Conservation (phyloP, 768 basidiomycete genomes). For the Hydnomerulius pinastri region DNA sequence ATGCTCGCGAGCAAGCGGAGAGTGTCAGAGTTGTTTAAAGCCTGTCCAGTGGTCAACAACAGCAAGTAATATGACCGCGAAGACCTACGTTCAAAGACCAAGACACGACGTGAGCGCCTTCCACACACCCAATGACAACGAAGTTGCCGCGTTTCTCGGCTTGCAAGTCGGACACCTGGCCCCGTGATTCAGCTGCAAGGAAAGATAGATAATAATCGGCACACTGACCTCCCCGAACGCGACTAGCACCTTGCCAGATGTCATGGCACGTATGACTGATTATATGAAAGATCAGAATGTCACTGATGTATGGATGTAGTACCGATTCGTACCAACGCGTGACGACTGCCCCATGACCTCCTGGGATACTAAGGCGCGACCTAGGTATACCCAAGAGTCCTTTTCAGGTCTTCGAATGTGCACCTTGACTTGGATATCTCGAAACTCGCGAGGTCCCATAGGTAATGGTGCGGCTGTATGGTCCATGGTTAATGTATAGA, state of each 20-base stretch:
- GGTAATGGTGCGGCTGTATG: constrained; percentile 25
- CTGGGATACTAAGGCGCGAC: constrained; percentile 74
- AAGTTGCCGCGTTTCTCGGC: constrained; percentile 89
- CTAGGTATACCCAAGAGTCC: constrained; percentile 82
- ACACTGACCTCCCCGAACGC: constrained; percentile 68
- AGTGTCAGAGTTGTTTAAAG: constrained; percentile 81
- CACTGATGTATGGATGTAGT: background rate
- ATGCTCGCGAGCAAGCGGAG: constrained; percentile 80
- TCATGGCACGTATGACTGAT: constrained; percentile 44
- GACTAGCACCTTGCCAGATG: constrained; percentile 67
- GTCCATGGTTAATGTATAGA: background rate
- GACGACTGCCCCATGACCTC: constrained; percentile 76
- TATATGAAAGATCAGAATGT: constrained; percentile 9
- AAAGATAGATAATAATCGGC: background rate
- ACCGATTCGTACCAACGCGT: constrained; percentile 65
- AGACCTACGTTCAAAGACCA: constrained; percentile 79
- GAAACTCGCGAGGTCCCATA: constrained; percentile 53
- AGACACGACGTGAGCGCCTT: constrained; percentile 71
- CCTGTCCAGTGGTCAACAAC: constrained; percentile 43
- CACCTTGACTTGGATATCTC: constrained; percentile 82
- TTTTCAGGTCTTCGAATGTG: constrained; percentile 78
- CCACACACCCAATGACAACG: constrained; percentile 79
- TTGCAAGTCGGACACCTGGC: constrained; percentile 67
- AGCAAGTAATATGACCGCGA: constrained; percentile 4
- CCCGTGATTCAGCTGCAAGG: constrained; percentile 1